Evolutionary conservation across 495 filamentous ascomycete genomes (phyloP), one percentile per base, ranked within the genome.

Genomic region (Xylaria sp.): DNA sequence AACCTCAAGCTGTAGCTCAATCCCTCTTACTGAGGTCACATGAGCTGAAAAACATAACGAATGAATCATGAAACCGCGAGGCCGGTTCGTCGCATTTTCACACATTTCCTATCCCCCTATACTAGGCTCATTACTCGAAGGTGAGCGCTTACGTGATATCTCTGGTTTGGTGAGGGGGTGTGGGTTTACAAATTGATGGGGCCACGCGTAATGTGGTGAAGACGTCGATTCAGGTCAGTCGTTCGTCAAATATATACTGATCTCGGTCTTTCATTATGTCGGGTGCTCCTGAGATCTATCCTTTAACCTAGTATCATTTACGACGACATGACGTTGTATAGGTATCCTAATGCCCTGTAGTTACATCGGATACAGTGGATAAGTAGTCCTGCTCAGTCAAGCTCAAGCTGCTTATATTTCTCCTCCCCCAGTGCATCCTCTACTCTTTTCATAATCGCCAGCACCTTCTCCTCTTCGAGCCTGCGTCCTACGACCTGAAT

Each of bases 381-480:
- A 11, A 19, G 6, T 3, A 3, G 15, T 21, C 44, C 7, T 17
- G 19, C 37, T 73, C 37, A 78, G 50, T 78, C 77, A 31, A 78
- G 83, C 69, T 92, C 89, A 67, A 97, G 71, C 29, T 92, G 78
- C 71, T 86, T 71, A 77, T 95, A 97, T 73, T 85, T 90, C 24
- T 88, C 79, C 58, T 87, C 81, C n/a, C 90, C 91, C 48, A 97
- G 79, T 0, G 90, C 91, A 70, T 88, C 84, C 79, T 97, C 92
- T 9, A 97, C 82, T 61, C 86, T 86, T 75, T 91, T 85, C 95
- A 98, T 97, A 26, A 92, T 85, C 0, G 91, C 91, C 70, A 97
- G 81, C 15, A 97, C 93, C 82, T 97, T 97, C 85, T 98, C 96
- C 79, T 99, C 95, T 79, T 97, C 88, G 77, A 97, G 85, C 40